A percentile compares a stretch with the other conserved stretches of the same genome.
phyloP scores from a whole-genome alignment of 2,329 filamentous ascomycete genomes.

The Fusarium coffeatum region DNA sequence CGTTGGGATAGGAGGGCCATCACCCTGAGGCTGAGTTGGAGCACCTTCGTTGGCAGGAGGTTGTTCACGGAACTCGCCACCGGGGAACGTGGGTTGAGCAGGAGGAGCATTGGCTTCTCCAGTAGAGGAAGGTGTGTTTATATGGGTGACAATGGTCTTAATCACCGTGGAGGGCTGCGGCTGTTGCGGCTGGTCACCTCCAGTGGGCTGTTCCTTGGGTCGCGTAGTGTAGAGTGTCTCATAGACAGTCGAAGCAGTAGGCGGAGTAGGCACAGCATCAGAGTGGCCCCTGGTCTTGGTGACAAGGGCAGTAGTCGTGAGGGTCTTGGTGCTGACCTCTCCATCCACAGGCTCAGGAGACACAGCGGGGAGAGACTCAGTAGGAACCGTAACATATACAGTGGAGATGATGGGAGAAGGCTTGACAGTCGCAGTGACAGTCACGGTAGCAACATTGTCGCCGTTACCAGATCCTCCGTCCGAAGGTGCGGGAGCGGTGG shows the following conservation, averaged over 20 bases:
- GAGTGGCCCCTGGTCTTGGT: slow-evolving; percentile 28
- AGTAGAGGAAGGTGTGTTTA: slow-evolving; percentile 24
- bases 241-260: slow-evolving; percentile 34
- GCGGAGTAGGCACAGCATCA: slow-evolving; percentile 14
- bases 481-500: slow-evolving; percentile 24
- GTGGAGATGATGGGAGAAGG: slow-evolving; percentile 55
- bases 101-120: slow-evolving; percentile 7
- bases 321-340: slow-evolving; percentile 36
- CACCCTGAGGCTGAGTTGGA: slow-evolving; percentile 12
- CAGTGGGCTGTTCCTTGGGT: slow-evolving; percentile 21
- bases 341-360: slow-evolving; percentile 18
- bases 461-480: slow-evolving; percentile 25
- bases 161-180: slow-evolving; percentile 36
- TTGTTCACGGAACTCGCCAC: slow-evolving; percentile 41
- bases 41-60: slow-evolving; percentile 16
- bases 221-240: slow-evolving; percentile 38
- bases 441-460: slow-evolving; percentile 44
- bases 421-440: slow-evolving; percentile 54
- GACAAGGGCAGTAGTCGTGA: slow-evolving; percentile 39
- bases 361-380: slow-evolving; percentile 27
- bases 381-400: slow-evolving; percentile 53
- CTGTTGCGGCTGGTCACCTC: slow-evolving; percentile 12
- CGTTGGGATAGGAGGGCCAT: slow-evolving; percentile 33
- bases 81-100: slow-evolving; percentile 31
- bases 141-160: slow-evolving; percentile 30